These are phyloP conservation scores for Colletotrichum nymphaeae DNA, from an alignment of 2,329 filamentous ascomycete species.

Conservation along the genomic window DNA sequence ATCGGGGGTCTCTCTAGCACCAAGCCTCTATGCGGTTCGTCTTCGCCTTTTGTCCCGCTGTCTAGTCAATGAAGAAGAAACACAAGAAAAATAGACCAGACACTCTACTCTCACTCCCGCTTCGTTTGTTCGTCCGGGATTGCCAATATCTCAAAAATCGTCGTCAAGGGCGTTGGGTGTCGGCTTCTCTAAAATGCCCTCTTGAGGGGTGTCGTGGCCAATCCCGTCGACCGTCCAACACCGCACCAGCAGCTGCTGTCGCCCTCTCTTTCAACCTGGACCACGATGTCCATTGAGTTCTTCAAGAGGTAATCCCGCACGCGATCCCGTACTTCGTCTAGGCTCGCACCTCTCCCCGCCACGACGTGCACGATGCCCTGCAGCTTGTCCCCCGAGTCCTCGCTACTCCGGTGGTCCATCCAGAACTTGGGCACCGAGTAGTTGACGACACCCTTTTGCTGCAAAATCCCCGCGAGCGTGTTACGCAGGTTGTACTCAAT, in stretches of 20 bases:
- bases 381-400: slow-evolving; percentile 62
- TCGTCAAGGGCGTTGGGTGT: slow-evolving; percentile 2
- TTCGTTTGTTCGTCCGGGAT: neutral
- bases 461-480: slow-evolving; percentile 83
- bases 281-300: slow-evolving; percentile 81
- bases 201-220: slow-evolving; percentile 43
- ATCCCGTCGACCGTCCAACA: slow-evolving; percentile 42
- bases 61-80: slow-evolving; percentile 2
- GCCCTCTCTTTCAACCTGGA: slow-evolving; percentile 89
- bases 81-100: neutral
- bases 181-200: slow-evolving; percentile 46
- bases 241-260: slow-evolving; percentile 74
- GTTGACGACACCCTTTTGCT: slow-evolving; percentile 84
- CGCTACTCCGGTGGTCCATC: slow-evolving; percentile 74
- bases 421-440: slow-evolving; percentile 93
- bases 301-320: slow-evolving; percentile 77
- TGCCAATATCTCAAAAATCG: slow-evolving; percentile 6
- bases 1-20: neutral
- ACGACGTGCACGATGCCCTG: slow-evolving; percentile 89
- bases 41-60: neutral
- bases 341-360: slow-evolving; percentile 75
- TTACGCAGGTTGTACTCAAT: slow-evolving; percentile 91
- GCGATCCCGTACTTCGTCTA: slow-evolving; percentile 87
- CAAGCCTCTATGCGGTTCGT: neutral
- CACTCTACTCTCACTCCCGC: neutral